Base-by-base conservation (phyloP, 2,329 filamentous ascomycete genomes). In the Didymella segeticola region DNA sequence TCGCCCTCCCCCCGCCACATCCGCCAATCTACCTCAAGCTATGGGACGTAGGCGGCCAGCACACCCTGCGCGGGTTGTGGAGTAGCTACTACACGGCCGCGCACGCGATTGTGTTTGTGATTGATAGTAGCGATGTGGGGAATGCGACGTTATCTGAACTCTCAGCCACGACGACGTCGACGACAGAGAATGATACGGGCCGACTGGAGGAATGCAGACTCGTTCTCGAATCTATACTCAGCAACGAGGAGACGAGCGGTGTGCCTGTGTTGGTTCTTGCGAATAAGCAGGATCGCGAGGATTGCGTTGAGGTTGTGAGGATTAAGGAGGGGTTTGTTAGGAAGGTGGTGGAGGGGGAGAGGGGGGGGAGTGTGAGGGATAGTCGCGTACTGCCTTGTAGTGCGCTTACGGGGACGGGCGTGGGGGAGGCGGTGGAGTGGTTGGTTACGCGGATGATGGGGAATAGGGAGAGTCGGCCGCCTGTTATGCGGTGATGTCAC, bases 11-110 rank as follows among this genome's bases (percentile, higher is more conserved):
- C 1, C 67, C 69, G 2, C 71, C 71, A 7, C 67, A 72, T 41
- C 89, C 91, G 14, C 91, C 96, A 75, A 93, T 97, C 86, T 97
- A 98, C 80, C 83, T 99, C 71, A 96, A 97, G 81, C 89, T 99
- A 67, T 98, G 95, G 95, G 95, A 99, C 73, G 91, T 99, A 1
- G 95, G 95, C 61, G 95, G 95, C 6, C 95, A 99, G 77, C 87
- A 95, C 70, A 89, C 86, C 23, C 84, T 99, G 71, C 88, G 95
- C 58, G 89, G 89, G 60, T 85, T 98, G 26, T 99, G 95, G 95
- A 91, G 96, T 75, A 91, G 88, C 75, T 99, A 99, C 80, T 99
- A 97, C 80, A 83, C 87, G 43, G 90, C 74, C 96, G 92, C 69
- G 19, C 95, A 99, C 75, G 95, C 95, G 63, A 96, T 99, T 68